Base-by-base conservation (phyloP, 345 rosid genomes). In the Murraya koenigii region DNA sequence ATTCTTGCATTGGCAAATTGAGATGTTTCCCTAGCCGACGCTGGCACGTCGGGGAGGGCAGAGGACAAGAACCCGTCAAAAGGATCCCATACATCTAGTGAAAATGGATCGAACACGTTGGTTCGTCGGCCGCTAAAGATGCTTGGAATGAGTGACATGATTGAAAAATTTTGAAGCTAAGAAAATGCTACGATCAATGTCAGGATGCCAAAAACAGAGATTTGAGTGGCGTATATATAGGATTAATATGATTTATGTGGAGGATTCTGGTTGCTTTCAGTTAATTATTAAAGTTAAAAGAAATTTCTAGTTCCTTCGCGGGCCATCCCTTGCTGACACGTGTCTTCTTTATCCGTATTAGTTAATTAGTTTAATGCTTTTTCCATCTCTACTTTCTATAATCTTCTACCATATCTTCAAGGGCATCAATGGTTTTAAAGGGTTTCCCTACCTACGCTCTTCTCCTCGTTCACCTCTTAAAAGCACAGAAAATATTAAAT, bases 121-220 rank as follows among this genome's bases (percentile, higher is more conserved):
- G 74, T 83, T 65, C 77, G 38, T 35, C 81, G 60, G 5, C 82
- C 84, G 7, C 87, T 83, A 47, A 87, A 79, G 20, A 86, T 26
- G 63, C 86, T 86, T 2, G 88, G 87, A 79, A 84, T 61, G 77
- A 83, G 26, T 49, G 88, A 81, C 88, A 86, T 86, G 8, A 35
- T 71, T n/a, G 60, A 1, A 56, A 36, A n/a, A n/a, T n/a, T n/a
- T n/a, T n/a, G n/a, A n/a, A n/a, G n/a, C n/a, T n/a, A n/a, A n/a
- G n/a, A n/a, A n/a, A n/a, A 35, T 35, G 35, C 6, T 66, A 49
- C n/a, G 71, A n/a, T 39, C 61, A 22, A 56, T 54, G 58, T 32
- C 56, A 0, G 52, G 69, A 17, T 74, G 71, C 26, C 10, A 9
- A 4, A 23, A 2, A 35, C 36, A 25, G 32, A 8, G 26, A 44